Percentiles rank a stretch among this genome's conserved stretches.
These are phyloP conservation scores for Talaromyces sp. DNA, from an alignment of 2,329 filamentous ascomycete species.

Conservation along the genomic window DNA sequence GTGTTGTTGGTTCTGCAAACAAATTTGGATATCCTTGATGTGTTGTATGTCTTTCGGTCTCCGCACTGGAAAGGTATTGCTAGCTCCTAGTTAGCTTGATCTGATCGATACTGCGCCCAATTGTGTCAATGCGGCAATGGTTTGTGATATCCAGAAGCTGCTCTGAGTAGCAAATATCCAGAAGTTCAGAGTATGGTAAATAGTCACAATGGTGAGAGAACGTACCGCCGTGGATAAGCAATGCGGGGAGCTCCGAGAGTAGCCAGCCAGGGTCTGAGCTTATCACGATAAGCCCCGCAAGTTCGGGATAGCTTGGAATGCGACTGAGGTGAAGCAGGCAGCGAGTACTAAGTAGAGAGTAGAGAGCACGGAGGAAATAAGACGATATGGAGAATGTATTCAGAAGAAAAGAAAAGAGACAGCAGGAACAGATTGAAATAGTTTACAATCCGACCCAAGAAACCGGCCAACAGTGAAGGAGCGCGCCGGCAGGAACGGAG, in stretches of 20 bases:
- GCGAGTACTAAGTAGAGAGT: neutral
- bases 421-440: neutral
- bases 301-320: neutral
- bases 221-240: neutral
- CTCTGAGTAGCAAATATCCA: neutral
- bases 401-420: neutral
- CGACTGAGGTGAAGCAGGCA: neutral
- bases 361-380: neutral
- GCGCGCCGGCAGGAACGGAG: conserved; percentile 3
- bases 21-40: neutral
- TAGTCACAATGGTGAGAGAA: neutral
- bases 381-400: neutral
- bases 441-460: neutral
- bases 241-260: conserved; percentile 16
- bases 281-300: conserved; percentile 19
- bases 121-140: neutral
- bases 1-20: neutral
- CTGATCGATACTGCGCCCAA: neutral
- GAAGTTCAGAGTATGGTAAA: neutral
- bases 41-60: neutral
- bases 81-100: neutral
- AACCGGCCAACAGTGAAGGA: neutral
- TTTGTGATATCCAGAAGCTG: too few species aligned
- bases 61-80: neutral
- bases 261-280: conserved; percentile 1